These are phyloP conservation scores for Tolypocladium ophioglossoides DNA, from an alignment of 2,329 filamentous ascomycete genomes.

Conservation along the genomic window DNA sequence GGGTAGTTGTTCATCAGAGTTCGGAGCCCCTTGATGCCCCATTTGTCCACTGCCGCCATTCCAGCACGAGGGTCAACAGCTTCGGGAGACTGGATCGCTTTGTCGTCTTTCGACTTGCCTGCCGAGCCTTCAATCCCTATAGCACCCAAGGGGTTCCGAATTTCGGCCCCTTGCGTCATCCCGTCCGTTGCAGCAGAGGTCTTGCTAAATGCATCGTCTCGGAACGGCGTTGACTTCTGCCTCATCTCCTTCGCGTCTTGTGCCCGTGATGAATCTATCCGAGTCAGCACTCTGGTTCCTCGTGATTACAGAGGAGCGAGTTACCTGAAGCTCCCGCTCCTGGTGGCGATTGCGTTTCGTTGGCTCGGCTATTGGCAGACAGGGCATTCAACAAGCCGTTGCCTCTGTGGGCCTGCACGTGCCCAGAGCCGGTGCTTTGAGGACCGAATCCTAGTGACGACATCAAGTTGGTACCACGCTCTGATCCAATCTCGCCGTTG, in stretches of 20 bases:
- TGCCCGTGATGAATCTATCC: conserved; percentile 23
- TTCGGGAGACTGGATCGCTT: conserved; percentile 27
- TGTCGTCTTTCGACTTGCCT: conserved; percentile 31
- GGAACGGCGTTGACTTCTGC: conserved; percentile 32
- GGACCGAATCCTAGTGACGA: conserved; percentile 43
- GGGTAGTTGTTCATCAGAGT: conserved; percentile 54
- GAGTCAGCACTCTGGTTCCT: conserved; percentile 9
- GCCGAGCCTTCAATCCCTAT: conserved; percentile 33
- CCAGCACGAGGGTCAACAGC: conserved; percentile 48
- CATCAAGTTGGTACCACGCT: conserved; percentile 41
- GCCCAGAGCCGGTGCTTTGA: conserved; percentile 26
- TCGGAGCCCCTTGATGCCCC: conserved; percentile 52
- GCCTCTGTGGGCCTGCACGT: conserved; percentile 34
- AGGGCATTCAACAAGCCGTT: conserved; percentile 55
- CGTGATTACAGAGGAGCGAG: background rate
- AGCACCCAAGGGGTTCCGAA: conserved; percentile 31
- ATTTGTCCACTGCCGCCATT: conserved; percentile 53
- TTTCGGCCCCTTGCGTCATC: conserved; percentile 19
- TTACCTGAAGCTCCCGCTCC: conserved; percentile 22
- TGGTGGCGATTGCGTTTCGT: conserved; percentile 38
- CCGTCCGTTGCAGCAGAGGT: conserved; percentile 24
- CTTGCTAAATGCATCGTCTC: conserved; percentile 29
- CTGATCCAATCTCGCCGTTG: conserved; percentile 48
- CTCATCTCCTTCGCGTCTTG: conserved; percentile 36
- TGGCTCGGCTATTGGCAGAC: conserved; percentile 44